These are phyloP conservation scores for Eucalyptus curtisii DNA, from an alignment of 345 rosid genomes.

Conservation along the genomic window DNA sequence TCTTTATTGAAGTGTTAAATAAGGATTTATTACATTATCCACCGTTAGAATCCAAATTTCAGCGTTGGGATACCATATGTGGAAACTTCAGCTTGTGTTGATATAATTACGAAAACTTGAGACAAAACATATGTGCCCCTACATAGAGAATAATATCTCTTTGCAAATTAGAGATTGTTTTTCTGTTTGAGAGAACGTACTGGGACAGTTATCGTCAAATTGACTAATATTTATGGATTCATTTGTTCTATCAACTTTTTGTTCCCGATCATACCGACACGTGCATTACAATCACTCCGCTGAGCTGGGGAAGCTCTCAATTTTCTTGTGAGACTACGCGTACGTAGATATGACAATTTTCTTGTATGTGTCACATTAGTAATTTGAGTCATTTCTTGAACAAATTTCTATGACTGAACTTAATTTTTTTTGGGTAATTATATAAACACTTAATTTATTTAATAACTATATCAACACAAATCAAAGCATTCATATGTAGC, in stretches of 20 bases:
- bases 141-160: neutral
- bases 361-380: accelerated
- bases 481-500: neutral
- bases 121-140: neutral
- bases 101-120: neutral
- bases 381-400: neutral
- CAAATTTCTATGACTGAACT: accelerated
- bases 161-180: neutral
- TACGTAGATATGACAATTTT: neutral
- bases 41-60: neutral
- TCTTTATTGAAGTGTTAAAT: neutral
- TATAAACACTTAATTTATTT: neutral
- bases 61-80: neutral
- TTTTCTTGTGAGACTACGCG: neutral
- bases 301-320: neutral
- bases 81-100: neutral
- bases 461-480: neutral
- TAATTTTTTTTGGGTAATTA: neutral
- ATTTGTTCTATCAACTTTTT: neutral
- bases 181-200: neutral
- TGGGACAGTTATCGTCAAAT: neutral
- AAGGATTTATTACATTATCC: neutral
- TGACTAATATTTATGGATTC: neutral
- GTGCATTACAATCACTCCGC: neutral
- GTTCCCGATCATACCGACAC: neutral